phyloP scores from a whole-genome alignment of 768 basidiomycete genomes.

The Lactarius akahatsu region DNA sequence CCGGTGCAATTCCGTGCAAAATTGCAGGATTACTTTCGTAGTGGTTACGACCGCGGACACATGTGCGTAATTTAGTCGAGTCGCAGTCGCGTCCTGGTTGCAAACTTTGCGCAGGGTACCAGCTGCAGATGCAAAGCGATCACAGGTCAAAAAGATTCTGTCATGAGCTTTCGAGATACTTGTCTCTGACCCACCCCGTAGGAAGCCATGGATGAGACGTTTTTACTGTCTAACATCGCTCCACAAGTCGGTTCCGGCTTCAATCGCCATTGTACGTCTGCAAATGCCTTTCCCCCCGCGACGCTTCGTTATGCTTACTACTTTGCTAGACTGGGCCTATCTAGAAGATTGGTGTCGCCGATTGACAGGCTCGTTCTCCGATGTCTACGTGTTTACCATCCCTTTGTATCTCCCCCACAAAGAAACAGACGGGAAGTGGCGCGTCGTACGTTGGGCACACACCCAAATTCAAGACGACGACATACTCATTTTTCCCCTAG shows the following conservation, averaged over 20 bases:
- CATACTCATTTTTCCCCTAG: constrained; percentile 40
- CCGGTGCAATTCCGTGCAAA: constrained; percentile 78
- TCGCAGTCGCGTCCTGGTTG: background rate
- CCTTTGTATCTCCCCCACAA: constrained; percentile 92
- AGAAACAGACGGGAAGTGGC: constrained; percentile 90
- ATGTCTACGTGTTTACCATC: constrained; percentile 97
- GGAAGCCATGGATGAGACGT: constrained; percentile 96
- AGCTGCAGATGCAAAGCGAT: constrained; percentile 91
- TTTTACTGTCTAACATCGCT: constrained; percentile 91
- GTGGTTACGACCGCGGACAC: constrained; percentile 95
- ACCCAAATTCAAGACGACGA: background rate
- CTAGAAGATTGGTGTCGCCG: constrained; percentile 93
- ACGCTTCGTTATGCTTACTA: background rate
- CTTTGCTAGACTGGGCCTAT: constrained; percentile 85
- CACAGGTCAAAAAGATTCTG: constrained; percentile 53
- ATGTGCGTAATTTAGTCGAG: constrained; percentile 56
- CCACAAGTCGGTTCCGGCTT: constrained; percentile 98
- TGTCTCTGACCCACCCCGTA: constrained; percentile 34
- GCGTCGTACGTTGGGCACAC: constrained; percentile 64
- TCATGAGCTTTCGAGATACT: background rate
- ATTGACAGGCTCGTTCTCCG: constrained; percentile 81
- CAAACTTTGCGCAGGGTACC: constrained; percentile 63
- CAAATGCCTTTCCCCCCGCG: background rate
- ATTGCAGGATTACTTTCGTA: constrained; percentile 85
- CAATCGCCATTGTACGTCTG: constrained; percentile 85